These are phyloP conservation scores for Dioscorea zingiberensis DNA, from an alignment of 106 monocot genomes.

Conservation along the genomic window DNA sequence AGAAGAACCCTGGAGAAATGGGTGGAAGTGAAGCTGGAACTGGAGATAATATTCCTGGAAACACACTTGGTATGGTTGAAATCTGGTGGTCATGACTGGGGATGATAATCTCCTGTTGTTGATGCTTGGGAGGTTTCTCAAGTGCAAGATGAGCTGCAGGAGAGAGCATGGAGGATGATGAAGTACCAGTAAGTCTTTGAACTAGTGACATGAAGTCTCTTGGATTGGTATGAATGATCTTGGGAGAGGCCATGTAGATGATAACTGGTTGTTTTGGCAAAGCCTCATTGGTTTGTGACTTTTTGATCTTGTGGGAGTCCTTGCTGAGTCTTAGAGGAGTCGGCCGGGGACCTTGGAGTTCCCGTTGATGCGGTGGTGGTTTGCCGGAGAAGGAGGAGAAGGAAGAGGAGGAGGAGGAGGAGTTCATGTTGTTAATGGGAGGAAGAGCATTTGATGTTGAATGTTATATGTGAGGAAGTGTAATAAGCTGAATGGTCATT, in stretches of 20 bases:
- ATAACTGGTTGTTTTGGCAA: slow-evolving; percentile 26
- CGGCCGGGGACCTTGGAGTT: slow-evolving; percentile 58
- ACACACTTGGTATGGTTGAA: background rate
- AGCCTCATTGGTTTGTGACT: slow-evolving; percentile 6
- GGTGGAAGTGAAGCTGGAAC: slow-evolving; percentile 33
- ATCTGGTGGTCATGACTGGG: background rate
- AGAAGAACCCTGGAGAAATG: slow-evolving; percentile 43
- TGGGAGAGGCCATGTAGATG: slow-evolving; percentile 51
- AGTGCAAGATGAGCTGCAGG: slow-evolving; percentile 25
- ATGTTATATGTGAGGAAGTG: too few relatives aligned
- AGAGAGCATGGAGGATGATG: slow-evolving; percentile 16
- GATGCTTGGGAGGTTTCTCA: slow-evolving; percentile 7
- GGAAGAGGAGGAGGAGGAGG: too few relatives aligned
- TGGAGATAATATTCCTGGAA: slow-evolving; percentile 55
- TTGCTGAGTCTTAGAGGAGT: slow-evolving; percentile 40
- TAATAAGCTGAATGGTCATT: too few relatives aligned
- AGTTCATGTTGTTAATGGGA: too few relatives aligned
- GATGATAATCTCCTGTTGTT: background rate
- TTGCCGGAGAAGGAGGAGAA: background rate
- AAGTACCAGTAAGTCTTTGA: slow-evolving; percentile 43
- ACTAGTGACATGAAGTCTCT: slow-evolving; percentile 49
- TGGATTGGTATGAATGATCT: slow-evolving; percentile 45
- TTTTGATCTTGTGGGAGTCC: slow-evolving; percentile 49
- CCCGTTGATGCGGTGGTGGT: slow-evolving; percentile 15
- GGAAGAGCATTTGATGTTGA: too few relatives aligned